Evolutionary conservation across 2,329 filamentous ascomycete genomes (phyloP), one percentile per base, ranked within the genome.

Genomic region (Fusarium sarcochroum): DNA sequence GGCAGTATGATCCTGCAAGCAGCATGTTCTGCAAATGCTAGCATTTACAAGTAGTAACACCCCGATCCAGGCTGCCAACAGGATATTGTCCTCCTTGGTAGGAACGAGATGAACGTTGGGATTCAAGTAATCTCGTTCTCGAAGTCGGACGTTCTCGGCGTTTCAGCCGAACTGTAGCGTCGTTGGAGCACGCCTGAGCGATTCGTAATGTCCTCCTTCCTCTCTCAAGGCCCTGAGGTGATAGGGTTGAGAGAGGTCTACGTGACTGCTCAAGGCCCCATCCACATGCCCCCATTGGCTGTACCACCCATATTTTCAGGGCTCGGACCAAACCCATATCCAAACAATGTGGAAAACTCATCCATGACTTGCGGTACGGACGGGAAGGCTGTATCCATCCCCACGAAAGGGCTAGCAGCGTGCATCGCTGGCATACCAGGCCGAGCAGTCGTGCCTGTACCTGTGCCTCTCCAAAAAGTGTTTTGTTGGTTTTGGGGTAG

Each of bases 331-430:
- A 76, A 76, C 5, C 75, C 74, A 18, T 76, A 75, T 8, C 75
- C 75, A 49, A 77, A 76, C 32, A 77, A 69, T 1, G 74, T 75
- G 7, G 77, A 78, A 58, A 80, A 80, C 52, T 80, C 77, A 58
- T 80, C 79, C 64, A 80, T 66, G 5, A 75, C 79, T 52, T 80
- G 78, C n/a, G 78, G 79, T 46, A 80, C 78, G 7, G 78, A 78
- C 5, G 77, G 78, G 49, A 80, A 78, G 40, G 73, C 78, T 37
- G 77, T 67, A 46, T 80, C 79, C 51, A 80, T 78, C 0, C 78
- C 77, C 48, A 80, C 78, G 41, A 80, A 80, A 0, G 78, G 76
- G 56, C 76, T 77, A 14, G 75, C 68, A 44, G 76, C 70, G 20
- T 76, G 72, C 63, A 73, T 71, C 27, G 72, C 59, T 38, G 69